Evolutionary conservation across 306 rosid genomes (phyloP).

Genomic region (Pterocarpus santalinus): DNA sequence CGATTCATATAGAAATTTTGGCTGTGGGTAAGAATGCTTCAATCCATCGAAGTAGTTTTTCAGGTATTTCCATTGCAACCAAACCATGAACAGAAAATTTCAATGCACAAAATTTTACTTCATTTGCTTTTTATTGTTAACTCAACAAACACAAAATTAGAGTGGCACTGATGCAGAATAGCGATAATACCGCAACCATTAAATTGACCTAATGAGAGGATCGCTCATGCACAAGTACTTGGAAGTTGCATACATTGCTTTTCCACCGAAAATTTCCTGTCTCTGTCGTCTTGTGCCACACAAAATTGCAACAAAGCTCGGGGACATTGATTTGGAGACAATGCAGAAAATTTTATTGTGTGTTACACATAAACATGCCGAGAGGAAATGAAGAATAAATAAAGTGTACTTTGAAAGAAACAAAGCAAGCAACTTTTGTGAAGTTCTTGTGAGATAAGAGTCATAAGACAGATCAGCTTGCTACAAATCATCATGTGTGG

Average conservation of each 20-base stretch:
- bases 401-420: background rate
- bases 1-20: background rate
- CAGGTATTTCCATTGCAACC: background rate
- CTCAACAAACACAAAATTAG: background rate
- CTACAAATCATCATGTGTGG: background rate
- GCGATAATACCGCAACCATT: background rate
- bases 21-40: background rate
- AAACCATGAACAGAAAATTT: background rate
- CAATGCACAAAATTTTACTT: background rate
- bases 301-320: background rate
- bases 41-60: background rate
- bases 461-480: background rate
- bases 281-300: background rate
- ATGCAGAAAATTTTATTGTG: background rate
- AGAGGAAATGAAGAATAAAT: background rate
- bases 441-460: background rate
- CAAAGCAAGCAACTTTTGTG: background rate
- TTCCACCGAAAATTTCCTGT: background rate
- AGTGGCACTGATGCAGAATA: constrained; percentile 8
- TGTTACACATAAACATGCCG: background rate
- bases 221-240: background rate
- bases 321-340: background rate
- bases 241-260: background rate
- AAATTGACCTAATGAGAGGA: background rate
- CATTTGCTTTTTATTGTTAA: background rate